Evolutionary conservation across 495 filamentous ascomycete species (phyloP), one percentile per base, ranked within the genome.

Genomic region (Sabuloglossum arenarium): DNA sequence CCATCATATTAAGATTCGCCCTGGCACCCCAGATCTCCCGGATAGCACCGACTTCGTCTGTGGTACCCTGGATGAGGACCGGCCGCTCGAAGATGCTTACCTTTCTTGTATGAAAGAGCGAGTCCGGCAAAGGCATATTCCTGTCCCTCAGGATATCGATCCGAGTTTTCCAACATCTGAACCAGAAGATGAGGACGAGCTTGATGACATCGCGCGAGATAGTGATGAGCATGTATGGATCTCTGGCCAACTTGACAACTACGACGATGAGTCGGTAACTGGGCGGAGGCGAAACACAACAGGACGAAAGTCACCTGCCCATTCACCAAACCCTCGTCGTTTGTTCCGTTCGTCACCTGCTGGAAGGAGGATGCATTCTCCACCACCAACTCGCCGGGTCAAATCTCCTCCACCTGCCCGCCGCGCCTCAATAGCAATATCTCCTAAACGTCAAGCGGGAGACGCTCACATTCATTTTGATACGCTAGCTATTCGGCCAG

Each of bases 11-110:
- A 75, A 75, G 57, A 81, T 86, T 63, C 84, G 82, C 31, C 75
- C 84, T 47, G 74, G 74, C 14, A 87, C 85, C 0, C 86, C 87
- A 11, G 86, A 94, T 57, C 70, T 97, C 8, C 91, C 91, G 10
- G 91, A 98, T 67, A 94, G 88, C 67, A 95, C 88, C 39, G 93
- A 97, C 66, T 98, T 98, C 63, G 91, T 98, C 25, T 95, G 91
- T 64, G 91, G 91, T 52, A 98, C 91, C 14, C 71, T 98, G 19
- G 91, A 97, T 62, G 91, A 98, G 65, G 91, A 98, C 65, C 82
- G 86, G 53, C 84, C 86, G n/a, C 68, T 97, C 39, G 91, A 98
- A 65, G 84, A 85, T 58, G 89, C 86, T 1, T 98, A 95, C 65
- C 78, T 94, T 50, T 86, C 85, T 11, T 85, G 82, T 60, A 73